A percentile compares a stretch with the other conserved stretches of the same genome.
These are phyloP conservation scores for Lasiosphaeria ovina DNA, from an alignment of 495 filamentous ascomycete genomes.

Conservation along the genomic window DNA sequence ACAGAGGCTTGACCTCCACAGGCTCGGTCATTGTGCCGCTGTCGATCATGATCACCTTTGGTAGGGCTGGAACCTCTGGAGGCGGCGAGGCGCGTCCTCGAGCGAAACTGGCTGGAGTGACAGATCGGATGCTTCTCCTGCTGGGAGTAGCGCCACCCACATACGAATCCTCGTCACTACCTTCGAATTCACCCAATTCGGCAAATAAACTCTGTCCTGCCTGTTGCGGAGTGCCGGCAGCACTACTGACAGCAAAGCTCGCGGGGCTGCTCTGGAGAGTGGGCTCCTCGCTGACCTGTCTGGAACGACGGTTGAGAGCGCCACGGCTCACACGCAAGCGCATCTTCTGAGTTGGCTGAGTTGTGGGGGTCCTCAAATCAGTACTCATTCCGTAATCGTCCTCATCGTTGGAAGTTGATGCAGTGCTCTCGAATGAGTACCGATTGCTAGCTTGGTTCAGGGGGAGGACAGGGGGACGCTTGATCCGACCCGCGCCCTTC, in stretches of 20 bases:
- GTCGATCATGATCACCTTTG: slow-evolving; percentile 66
- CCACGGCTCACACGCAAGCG: slow-evolving; percentile 67
- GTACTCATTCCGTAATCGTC: slow-evolving; percentile 50
- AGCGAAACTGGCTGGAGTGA: slow-evolving; percentile 37
- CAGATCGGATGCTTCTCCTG: slow-evolving; percentile 44
- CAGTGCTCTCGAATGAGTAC: slow-evolving; percentile 78
- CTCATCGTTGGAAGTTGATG: slow-evolving; percentile 83
- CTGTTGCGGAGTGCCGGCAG: slow-evolving; percentile 49
- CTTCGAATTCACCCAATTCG: slow-evolving; percentile 76
- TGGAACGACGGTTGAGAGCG: slow-evolving; percentile 56
- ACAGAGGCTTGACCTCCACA: slow-evolving; percentile 31
- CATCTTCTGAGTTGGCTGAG: slow-evolving; percentile 63
- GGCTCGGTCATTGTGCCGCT: slow-evolving; percentile 87
- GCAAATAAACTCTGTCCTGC: slow-evolving; percentile 81
- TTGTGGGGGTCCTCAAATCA: slow-evolving; percentile 57
- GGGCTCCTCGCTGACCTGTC: slow-evolving; percentile 64
- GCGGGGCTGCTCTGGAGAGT: slow-evolving; percentile 49
- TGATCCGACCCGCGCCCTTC: slow-evolving; percentile 42
- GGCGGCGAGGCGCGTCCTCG: slow-evolving; percentile 46
- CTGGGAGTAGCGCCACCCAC: slow-evolving; percentile 40
- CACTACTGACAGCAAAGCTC: slow-evolving; percentile 53
- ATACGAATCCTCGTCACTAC: slow-evolving; percentile 60
- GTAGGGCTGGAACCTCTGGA: slow-evolving; percentile 53
- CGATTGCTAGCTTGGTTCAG: slow-evolving; percentile 46
- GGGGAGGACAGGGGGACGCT: slow-evolving; percentile 33